Conservation (phyloP, 2,329 filamentous ascomycete species). For the Fusarium compactum region DNA sequence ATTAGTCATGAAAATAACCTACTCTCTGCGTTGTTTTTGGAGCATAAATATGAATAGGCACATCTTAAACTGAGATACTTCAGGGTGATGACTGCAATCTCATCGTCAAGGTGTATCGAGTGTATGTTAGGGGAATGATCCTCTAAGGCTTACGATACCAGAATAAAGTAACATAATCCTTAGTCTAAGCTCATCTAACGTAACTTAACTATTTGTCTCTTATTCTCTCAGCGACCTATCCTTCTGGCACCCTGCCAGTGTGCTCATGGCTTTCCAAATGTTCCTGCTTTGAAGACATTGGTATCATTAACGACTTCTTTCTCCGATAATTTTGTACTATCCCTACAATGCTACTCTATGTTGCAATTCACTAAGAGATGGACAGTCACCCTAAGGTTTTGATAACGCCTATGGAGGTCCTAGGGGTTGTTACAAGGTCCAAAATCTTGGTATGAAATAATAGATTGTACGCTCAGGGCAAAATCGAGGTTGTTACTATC, state of each 20-base stretch:
- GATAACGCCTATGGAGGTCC: neutral
- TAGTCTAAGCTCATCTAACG: too few species aligned
- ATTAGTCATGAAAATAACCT: too few species aligned
- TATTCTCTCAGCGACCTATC: too few species aligned
- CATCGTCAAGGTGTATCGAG: neutral
- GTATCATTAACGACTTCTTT: neutral
- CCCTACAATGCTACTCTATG: neutral
- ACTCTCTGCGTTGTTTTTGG: neutral
- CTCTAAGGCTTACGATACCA: too few species aligned
- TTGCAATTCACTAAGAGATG: neutral
- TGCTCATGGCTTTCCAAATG: neutral
- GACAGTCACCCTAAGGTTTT: neutral
- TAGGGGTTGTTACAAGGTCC: rapidly evolving
- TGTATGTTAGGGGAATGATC: too few species aligned
- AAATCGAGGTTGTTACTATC: neutral
- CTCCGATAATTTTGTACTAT: neutral
- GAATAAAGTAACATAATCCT: too few species aligned
- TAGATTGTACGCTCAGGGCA: neutral
- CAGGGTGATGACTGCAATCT: rapidly evolving
- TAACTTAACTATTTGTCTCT: too few species aligned
- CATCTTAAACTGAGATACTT: neutral
- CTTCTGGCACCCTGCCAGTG: neutral
- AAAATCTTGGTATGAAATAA: rapidly evolving
- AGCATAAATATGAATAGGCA: neutral
- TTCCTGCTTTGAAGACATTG: neutral